A percentile compares a stretch with the other conserved stretches of the same genome.
Conservation (phyloP, 2,329 filamentous ascomycete genomes). For the Stagonosporopsis tanaceti region DNA sequence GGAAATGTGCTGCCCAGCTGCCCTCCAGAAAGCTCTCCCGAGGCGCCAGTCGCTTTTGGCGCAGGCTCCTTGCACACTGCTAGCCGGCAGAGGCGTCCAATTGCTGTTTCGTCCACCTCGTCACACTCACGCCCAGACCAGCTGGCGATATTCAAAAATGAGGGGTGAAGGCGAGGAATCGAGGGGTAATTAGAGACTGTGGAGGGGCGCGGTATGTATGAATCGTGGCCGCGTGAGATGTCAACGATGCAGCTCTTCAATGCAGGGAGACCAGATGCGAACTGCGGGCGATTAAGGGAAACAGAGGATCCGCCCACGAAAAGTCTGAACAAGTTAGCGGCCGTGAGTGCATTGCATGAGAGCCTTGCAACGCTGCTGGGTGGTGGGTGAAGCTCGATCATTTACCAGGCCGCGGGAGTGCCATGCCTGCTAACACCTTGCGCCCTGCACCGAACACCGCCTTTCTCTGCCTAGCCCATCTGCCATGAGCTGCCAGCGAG, state of each 20-base stretch:
- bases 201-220: slow-evolving; percentile 13
- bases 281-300: slow-evolving; percentile 25
- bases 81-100: slow-evolving; percentile 34
- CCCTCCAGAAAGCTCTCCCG: slow-evolving; percentile 10
- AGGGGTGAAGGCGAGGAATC: slow-evolving; percentile 25
- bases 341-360: slow-evolving; percentile 31
- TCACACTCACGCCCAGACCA: slow-evolving; percentile 40
- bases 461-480: slow-evolving; percentile 31
- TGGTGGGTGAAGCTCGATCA: slow-evolving; percentile 16
- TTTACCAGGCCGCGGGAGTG: slow-evolving; percentile 16
- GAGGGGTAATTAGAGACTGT: slow-evolving; percentile 23
- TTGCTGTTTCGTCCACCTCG: slow-evolving; percentile 37
- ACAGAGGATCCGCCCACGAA: slow-evolving; percentile 25
- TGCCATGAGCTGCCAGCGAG: slow-evolving; percentile 25
- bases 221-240: slow-evolving; percentile 25
- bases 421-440: slow-evolving; percentile 3
- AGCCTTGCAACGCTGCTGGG: slow-evolving; percentile 13
- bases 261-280: slow-evolving; percentile 31
- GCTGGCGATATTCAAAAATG: slow-evolving; percentile 27
- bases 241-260: slow-evolving; percentile 25
- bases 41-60: slow-evolving; percentile 31
- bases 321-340: slow-evolving; percentile 29
- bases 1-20: slow-evolving; percentile 17
- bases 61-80: slow-evolving; percentile 31
- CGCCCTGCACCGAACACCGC: slow-evolving; percentile 23